Base-by-base conservation (phyloP, 768 basidiomycete species). In the Exidia glandulosa region DNA sequence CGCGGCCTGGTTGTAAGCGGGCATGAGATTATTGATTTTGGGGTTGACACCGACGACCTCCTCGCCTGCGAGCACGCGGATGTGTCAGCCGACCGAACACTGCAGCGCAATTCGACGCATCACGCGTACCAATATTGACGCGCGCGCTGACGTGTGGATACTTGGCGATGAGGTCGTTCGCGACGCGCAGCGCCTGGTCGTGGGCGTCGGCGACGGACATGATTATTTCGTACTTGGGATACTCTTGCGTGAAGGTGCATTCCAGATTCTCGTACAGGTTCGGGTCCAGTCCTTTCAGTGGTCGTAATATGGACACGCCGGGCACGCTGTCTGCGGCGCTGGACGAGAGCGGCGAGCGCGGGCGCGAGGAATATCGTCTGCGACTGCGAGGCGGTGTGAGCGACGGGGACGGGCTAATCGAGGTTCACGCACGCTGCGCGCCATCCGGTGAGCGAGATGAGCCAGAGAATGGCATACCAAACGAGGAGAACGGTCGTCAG, bases 221-320 rank as follows among this genome's bases (percentile, higher is more conserved):
- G 45, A 98, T 75, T 60, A 99, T 83, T 72, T 99, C 94, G 66
- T 83, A 95, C 63, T 88, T 88, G 0, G 89, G 85, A 70, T 98
- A 98, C 63, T 94, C 88, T 67, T 96, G 93, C 32, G 75, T 78
- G 73, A 98, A 95, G 0, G 90, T 90, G 3, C 93, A 91, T 72
- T 96, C 92, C 56, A 99, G 75, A 71, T 97, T 97, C 75, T 96
- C 94, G 72, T 88, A 97, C 23, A 99, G 80, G 70, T 98, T 98
- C 60, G 87, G 82, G 72, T 99, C 96, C 27, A 99, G 77, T 14
- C 96, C 96, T 70, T 94, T 94, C 57, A 99, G 78, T 6, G 96
- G 96, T 52, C 96, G 84, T 56, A 98, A 78, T 65, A 98, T 92
- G 2, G 94, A 91, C 32, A 98, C 95, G 23, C 94, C 95, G 12